Evolutionary conservation across 1,284 basidiomycete species (phyloP), one percentile per base, ranked within the genome.

Genomic region (Butyriboletus appendiculatus): DNA sequence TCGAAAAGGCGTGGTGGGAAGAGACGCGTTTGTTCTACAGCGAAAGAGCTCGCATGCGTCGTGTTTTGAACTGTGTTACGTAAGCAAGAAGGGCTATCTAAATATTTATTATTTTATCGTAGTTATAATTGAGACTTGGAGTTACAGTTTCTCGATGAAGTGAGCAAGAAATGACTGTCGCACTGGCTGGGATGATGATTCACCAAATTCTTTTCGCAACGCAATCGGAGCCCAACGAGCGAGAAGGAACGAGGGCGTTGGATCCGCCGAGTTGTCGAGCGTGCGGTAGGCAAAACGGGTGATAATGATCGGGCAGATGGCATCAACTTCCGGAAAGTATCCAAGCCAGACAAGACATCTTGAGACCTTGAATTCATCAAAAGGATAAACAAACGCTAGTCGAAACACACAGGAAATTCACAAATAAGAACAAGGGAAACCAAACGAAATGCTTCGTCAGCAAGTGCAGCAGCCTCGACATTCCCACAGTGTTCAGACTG

Each of bases 401-500:
- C 28, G 28, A 28, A 28, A 28, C 28, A 28, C 28, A 9, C 20
- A 9, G 39, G 1, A 10, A 8, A 28, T 28, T 28, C 26, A 28
- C 28, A 28, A 11, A 28, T 10, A 28, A 28, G 28, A 4, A 28
- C 28, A 26, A 26, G 26, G 7, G 26, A 26, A 9, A 15, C 37
- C n/a, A 12, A 38, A 14, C 12, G 11, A 2, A 24, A 16, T 14
- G 10, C 35, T 61, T 61, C 35, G 62, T 62, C 60, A 60, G 56
- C 50, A 42, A 24, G 49, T 22, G 10, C 26, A 40, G 43, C 33
- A 9, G 22, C 26, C 16, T 45, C 26, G 5, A 52, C 45, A 28
- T 53, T 69, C 62, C 30, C 63, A 68, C 71, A 53, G 52, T 18
- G n/a, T 39, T 56, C 28, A 45, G 48, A 18, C 47, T 28, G 15